Evolutionary conservation across 2,329 filamentous ascomycete species (phyloP), one percentile per base, ranked within the genome.

Genomic region (Alternaria sp.): DNA sequence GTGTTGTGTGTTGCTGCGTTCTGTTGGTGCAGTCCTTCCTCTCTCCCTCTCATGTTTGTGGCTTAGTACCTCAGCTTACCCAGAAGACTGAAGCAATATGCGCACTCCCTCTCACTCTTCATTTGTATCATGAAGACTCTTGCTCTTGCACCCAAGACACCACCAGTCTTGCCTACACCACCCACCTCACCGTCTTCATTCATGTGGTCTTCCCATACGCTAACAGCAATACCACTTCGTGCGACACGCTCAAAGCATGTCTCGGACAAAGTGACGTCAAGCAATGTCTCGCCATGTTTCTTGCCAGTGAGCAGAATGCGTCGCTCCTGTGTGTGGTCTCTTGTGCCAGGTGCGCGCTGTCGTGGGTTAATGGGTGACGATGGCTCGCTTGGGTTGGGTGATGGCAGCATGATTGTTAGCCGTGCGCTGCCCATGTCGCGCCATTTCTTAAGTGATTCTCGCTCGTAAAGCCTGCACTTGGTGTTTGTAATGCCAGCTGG

Each of bases 351-450:
- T 6, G 70, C 75, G 56, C 72, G 71, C 59, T 75, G 73, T 10
- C 74, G 68, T 53, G 65, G 71, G 61, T 64, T 71, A 51, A 62
- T 68, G 20, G 57, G 71, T 43, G 64, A 74, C 55, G 40, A 75
- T 46, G 67, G 74, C 18, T 78, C 76, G 68, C 69, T 78, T n/a
- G 92, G 91, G 53, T 67, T 71, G n/a, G 79, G 78, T 62, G 69
- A 77, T n/a, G 92, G 92, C 18, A 89, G 87, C 75, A 93, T 89
- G 71, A 99, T 93, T 16, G 91, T 92, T 61, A 99, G 82, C 38
- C 89, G 85, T 62, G 93, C 96, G 69, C 92, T 89, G 66, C 95
- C 94, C 82, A 94, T 89, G 75, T 98, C 94, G 63, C 93, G 89
- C 95, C 95, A 99, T 76, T 94, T 94, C 12, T 87, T 84, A 1